A percentile compares a stretch with the other conserved stretches of the same genome.
Evolutionary conservation across 2,329 filamentous ascomycete genomes (phyloP).

Genomic region (Paracamarosporium sp.): DNA sequence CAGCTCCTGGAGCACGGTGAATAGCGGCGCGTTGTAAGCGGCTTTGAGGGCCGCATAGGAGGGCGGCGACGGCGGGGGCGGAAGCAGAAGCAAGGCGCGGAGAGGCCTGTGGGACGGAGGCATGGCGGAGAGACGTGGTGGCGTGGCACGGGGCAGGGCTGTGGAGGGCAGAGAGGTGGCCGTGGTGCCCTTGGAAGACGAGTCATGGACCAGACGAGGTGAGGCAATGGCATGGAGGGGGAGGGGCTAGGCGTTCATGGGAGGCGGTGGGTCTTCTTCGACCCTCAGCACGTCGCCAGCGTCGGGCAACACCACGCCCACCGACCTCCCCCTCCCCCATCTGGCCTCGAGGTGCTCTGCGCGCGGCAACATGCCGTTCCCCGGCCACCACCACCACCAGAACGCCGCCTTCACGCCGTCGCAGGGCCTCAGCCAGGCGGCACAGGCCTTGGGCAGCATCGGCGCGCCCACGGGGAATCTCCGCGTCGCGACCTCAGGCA

Average conservation of each 20-base stretch:
- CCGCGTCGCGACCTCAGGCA: conserved; percentile 47
- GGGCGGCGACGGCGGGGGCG: conserved; percentile 50
- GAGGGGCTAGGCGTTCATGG: neutral
- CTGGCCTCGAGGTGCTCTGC: conserved; percentile 4
- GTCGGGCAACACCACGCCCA: neutral
- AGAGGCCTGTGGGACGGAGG: conserved; percentile 26
- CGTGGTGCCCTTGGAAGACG: neutral
- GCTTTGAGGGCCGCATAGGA: conserved; percentile 51
- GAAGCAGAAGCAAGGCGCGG: conserved; percentile 52
- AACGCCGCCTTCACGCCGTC: conserved; percentile 43
- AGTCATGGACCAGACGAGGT: neutral
- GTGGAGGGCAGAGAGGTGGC: neutral
- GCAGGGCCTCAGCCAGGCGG: conserved; percentile 53
- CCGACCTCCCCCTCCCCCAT: neutral
- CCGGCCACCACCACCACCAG: conserved; percentile 43
- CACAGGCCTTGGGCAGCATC: conserved; percentile 55
- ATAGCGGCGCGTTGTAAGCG: conserved; percentile 51
- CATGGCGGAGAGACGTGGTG: conserved; percentile 35
- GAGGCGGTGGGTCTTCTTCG: neutral
- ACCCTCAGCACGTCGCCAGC: neutral
- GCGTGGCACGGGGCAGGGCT: conserved; percentile 2
- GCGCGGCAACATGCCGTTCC: conserved; percentile 45
- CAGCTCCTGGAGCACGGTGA: conserved; percentile 51
- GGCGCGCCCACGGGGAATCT: conserved; percentile 52
- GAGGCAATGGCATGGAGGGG: neutral